These are phyloP conservation scores for Geotrichum carabidarum DNA, from an alignment of 1,139 yeast genomes.

Conservation along the genomic window DNA sequence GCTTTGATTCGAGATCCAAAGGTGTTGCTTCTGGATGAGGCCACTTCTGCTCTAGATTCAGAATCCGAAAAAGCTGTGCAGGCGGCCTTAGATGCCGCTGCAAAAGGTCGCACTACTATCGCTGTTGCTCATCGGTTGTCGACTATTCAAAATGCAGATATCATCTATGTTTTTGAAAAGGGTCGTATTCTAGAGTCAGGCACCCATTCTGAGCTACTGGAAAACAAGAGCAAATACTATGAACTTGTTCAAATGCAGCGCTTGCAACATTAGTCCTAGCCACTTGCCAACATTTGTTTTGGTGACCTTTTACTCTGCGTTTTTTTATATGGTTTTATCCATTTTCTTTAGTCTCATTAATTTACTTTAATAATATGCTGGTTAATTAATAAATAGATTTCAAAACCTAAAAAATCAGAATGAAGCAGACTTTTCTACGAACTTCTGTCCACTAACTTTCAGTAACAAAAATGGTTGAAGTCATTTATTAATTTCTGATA, in stretches of 20 bases:
- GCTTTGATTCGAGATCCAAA: constrained; percentile 67
- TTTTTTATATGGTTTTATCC: not conserved
- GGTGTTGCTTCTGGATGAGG: constrained; percentile 66
- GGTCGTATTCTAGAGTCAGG: constrained; percentile 77
- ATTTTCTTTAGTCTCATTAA: not conserved
- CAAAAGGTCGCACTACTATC: constrained; percentile 74
- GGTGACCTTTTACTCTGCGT: not conserved
- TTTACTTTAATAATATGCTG: not conserved
- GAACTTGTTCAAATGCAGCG: constrained; percentile 42
- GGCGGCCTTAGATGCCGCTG: constrained; percentile 51
- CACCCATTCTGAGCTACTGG: constrained; percentile 40
- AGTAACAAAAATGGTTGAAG: too few relatives aligned
- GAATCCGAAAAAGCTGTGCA: constrained; percentile 79
- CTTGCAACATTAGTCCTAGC: constrained; percentile 25
- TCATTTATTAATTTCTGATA: too few relatives aligned
- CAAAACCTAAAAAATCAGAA: too few relatives aligned
- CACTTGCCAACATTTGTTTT: not conserved
- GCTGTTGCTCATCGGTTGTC: constrained; percentile 89
- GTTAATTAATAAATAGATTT: too few relatives aligned
- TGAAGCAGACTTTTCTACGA: too few relatives aligned
- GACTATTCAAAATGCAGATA: constrained; percentile 87
- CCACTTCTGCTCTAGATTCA: constrained; percentile 75
- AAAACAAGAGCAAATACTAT: constrained; percentile 37
- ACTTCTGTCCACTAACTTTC: too few relatives aligned
- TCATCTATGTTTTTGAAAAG: constrained; percentile 69